Base-by-base conservation (phyloP, 106 monocot species). In the Apostasia ramifera region DNA sequence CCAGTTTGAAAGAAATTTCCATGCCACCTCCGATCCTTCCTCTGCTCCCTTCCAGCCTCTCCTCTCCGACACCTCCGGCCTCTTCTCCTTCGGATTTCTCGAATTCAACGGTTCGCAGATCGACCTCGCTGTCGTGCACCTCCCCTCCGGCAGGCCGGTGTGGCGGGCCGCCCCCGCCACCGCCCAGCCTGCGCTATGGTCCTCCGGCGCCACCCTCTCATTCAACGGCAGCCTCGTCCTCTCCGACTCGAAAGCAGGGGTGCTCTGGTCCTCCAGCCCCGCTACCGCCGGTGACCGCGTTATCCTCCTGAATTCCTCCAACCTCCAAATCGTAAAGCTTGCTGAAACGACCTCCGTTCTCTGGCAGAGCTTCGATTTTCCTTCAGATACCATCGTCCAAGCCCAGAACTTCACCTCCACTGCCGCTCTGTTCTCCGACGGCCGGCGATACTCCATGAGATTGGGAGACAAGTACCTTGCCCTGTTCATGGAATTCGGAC, bases 331-430 rank as follows among this genome's bases (percentile, higher is more conserved):
- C 63, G 70, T 50, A 14, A 74, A 55, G 42, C 8, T 48, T 48
- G 70, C 59, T 12, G 67, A 47, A 0, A 26, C 74, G 45, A 15
- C 3, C 57, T 40, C 48, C 4, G 57, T 78, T 10, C 42, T 81
- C 3, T 92, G 92, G 95, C 84, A 87, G 68, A 89, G 86, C 81
- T 89, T 97, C 69, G 81, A 83, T 14, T 74, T 67, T 37, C 92
- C 95, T 2, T 73, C 78, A 0, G 81, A 91, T 59, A 86, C 94
- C 8, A 78, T 94, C 48, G 83, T 97, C 56, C 63, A 80, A 47
- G 59, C 66, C 60, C 92, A 97, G 76, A 89, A 89, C 86, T 73
- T 92, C 47, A 84, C 82, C 14, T 70, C 95, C 37, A 56, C 41
- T 0, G 68, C 74, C 26, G 48, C 79, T 50, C 82, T 97, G 44